phyloP scores from a whole-genome alignment of 1,284 basidiomycete genomes.

The Rhizoctonia solani region DNA sequence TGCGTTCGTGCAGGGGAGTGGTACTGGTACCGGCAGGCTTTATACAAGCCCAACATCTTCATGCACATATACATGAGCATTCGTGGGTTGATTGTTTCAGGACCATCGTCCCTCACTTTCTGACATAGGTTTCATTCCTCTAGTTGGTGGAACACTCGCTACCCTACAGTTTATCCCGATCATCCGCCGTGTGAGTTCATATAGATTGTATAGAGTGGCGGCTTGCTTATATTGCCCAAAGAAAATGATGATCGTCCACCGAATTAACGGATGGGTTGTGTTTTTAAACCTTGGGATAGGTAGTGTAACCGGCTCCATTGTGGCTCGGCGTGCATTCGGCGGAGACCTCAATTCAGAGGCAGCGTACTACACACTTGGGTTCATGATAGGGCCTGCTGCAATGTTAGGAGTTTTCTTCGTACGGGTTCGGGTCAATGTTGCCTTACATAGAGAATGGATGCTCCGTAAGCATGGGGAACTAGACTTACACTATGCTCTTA shows the following conservation, averaged over 20 bases:
- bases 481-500: neutral
- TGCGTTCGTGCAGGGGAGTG: slow-evolving; percentile 34
- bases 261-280: slow-evolving; percentile 36
- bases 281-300: slow-evolving; percentile 33
- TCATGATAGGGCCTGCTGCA: slow-evolving; percentile 33
- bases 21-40: slow-evolving; percentile 36
- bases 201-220: neutral
- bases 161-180: slow-evolving; percentile 36
- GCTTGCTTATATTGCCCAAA: neutral
- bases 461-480: slow-evolving; percentile 32
- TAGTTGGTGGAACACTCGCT: slow-evolving; percentile 35
- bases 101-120: neutral
- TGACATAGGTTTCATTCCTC: neutral
- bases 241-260: slow-evolving; percentile 37
- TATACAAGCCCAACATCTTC: slow-evolving; percentile 36
- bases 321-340: slow-evolving; percentile 37
- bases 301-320: slow-evolving; percentile 35
- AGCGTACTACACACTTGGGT: slow-evolving; percentile 33
- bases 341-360: slow-evolving; percentile 33
- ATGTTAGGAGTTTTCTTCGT: slow-evolving; percentile 23
- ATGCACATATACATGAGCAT: slow-evolving; percentile 37
- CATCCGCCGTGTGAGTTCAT: slow-evolving; percentile 36
- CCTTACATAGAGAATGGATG: slow-evolving; percentile 38
- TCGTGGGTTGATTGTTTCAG: neutral
- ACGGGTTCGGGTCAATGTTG: slow-evolving; percentile 23